Evolutionary conservation across 805 yeast genomes (phyloP), one percentile per base, ranked within the genome.

Genomic region (Candida caryicola): DNA sequence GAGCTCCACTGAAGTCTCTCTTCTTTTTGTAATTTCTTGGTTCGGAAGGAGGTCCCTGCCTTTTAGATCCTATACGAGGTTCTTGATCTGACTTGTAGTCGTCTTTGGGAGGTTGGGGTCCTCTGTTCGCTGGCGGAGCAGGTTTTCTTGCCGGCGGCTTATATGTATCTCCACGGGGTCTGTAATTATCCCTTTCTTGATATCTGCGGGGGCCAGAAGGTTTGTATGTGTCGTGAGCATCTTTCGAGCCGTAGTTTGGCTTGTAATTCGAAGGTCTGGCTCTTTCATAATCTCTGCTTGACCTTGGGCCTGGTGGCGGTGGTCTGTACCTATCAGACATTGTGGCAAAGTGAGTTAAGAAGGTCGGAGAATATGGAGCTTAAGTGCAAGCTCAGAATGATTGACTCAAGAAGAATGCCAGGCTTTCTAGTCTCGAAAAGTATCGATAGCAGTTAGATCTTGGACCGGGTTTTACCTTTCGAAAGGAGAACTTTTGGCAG

Each of bases 261-360:
- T 33, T 33, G 16, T 23, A 33, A 14, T 28, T 4, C n/a, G 35
- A 29, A 7, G 36, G 15, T 4, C 28, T 28, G 10, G 34, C 26
- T 17, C 46, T 27, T 15, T 43, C 37, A 29, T 35, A 45, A 31
- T 46, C 52, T 29, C 53, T 37, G 17, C 44, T 39, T 12, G 58
- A 49, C 35, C 52, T 58, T 4, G 66, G 60, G 2, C 60, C 60
- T 16, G 49, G 40, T 16, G 62, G 60, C 23, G 56, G 51, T 15
- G 54, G 60, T 49, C 65, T 61, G 40, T 59, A 59, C 38, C 63
- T 53, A 29, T 62, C 69, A 23, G 67, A 60, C 69, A 63, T 63
- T 31, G 21, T 21, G 10, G 10, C 10, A 7, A 21, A n/a, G n/a
- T n/a, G n/a, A n/a, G n/a, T n/a, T n/a, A n/a, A n/a, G n/a, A n/a